A percentile compares a stretch with the other conserved stretches of the same genome.
phyloP scores from a whole-genome alignment of 1,284 basidiomycete genomes.

The Microbotryomycetes sp. region DNA sequence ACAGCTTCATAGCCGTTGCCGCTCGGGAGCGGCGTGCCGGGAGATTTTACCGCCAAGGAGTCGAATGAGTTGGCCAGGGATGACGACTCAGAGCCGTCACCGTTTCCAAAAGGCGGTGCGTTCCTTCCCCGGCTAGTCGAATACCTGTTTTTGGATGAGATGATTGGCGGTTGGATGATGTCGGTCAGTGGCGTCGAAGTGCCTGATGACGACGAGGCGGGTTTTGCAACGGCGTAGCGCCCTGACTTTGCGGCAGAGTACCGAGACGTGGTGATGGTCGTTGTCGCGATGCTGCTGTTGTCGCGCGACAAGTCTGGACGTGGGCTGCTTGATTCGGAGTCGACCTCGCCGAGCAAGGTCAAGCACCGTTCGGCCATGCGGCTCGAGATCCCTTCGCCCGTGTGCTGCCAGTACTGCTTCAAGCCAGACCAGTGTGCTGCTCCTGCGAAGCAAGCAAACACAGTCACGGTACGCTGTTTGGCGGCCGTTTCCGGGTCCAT shows the following conservation, averaged over 20 bases:
- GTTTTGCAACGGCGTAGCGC: slow-evolving; percentile 11
- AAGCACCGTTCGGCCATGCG: slow-evolving; percentile 78
- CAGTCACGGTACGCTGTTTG: slow-evolving; percentile 45
- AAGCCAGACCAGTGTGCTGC: slow-evolving; percentile 59
- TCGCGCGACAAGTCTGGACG: not conserved
- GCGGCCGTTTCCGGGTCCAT: slow-evolving; percentile 35
- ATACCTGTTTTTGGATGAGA: slow-evolving; percentile 13
- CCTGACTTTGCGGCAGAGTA: slow-evolving; percentile 14
- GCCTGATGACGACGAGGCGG: slow-evolving; percentile 6
- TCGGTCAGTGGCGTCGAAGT: not conserved
- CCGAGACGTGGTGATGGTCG: slow-evolving; percentile 7
- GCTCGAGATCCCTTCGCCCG: slow-evolving; percentile 81
- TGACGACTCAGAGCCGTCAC: slow-evolving; percentile 12
- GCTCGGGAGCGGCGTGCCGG: slow-evolving; percentile 3
- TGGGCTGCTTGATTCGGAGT: slow-evolving; percentile 33
- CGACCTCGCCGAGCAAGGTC: slow-evolving; percentile 51
- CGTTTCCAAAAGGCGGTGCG: not conserved
- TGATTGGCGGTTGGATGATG: slow-evolving; percentile 1
- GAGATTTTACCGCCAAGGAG: not conserved
- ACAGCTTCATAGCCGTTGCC: slow-evolving; percentile 4
- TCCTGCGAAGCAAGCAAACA: slow-evolving; percentile 75
- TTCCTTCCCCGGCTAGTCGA: slow-evolving; percentile 7
- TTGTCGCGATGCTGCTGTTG: slow-evolving; percentile 22
- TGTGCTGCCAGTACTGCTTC: slow-evolving; percentile 95
- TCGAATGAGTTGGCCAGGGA: slow-evolving; percentile 21